Evolutionary conservation across 768 basidiomycete genomes (phyloP), one percentile per base, ranked within the genome.

Genomic region (Suillus discolor): DNA sequence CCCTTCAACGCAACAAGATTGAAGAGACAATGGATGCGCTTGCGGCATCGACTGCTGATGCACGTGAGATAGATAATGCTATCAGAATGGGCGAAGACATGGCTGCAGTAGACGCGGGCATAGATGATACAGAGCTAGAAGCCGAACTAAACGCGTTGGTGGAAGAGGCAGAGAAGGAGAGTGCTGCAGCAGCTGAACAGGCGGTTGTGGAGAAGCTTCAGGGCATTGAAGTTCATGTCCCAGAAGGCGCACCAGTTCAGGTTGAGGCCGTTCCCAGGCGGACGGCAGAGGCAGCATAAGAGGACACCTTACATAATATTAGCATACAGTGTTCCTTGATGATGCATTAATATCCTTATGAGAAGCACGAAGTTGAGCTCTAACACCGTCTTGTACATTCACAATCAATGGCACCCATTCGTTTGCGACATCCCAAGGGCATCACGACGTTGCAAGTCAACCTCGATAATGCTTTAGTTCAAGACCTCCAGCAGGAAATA

Each of bases 21-120:
- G 92, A 97, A 64, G 84, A 87, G 69, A 97, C 95, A 4, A 89
- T 97, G 86, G 93, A 96, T 31, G 90, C 89, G 11, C 83, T 99
- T 70, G 90, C 92, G 0, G 90, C 91, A 67, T 92, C 91, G 2
- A 90, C 93, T 68, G 86, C 89, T 1, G 89, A 95, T 71, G 93
- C 94, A 51, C 82, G 82, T 45, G 96, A 97, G 70, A 81, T 97
- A 18, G 92, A 97, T 69, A 86, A 92, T 38, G 87, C 89, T 4
- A 87, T 98, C 57, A 82, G 83, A 65, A 75, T 87, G 45, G 91
- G 90, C 25, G 88, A 85, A 3, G 86, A 91, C 67, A 77, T 87
- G 25, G 88, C 87, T 1, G 71, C 87, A 13, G 83, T 71, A 0
- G 81, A 81, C 12, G 71, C 72, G 1, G 80, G 81, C 8, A 77